Evolutionary conservation across 2,329 filamentous ascomycete genomes (phyloP), one percentile per base, ranked within the genome.

Genomic region (Akanthomyces muscarius): DNA sequence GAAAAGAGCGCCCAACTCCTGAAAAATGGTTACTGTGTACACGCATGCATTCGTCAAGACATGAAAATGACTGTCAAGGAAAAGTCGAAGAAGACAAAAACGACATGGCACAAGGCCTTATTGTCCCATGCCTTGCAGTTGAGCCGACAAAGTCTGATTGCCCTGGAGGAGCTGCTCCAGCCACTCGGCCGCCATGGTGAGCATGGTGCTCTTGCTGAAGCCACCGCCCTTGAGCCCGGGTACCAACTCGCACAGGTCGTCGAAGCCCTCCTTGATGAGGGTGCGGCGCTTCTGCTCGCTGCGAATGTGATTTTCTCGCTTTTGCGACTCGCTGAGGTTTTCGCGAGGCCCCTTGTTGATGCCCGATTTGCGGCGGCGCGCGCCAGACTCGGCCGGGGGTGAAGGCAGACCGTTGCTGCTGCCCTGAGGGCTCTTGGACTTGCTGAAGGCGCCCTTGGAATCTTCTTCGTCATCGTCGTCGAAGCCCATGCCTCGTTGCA

Each of bases 241-340:
- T 0, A 96, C 90, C 25, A 96, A 80, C 33, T 86, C 81, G 66
- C 85, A 86, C n/a, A 96, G 77, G 63, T 94, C 89, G 50, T 92
- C 89, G 69, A 94, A 96, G 0, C 91, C 91, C 67, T 90, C 84
- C 71, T 92, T 89, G 70, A 94, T 94, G 53, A 92, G 79, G 30
- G 91, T 91, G 54, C 92, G 83, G 41, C 92, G 84, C 75, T 95
- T 96, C 76, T 96, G 91, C 72, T 96, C 92, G 59, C 91, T 95
- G 59, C 88, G 82, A 67, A 96, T 95, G 71, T 96, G 91, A 68
- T 97, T 96, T 70, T 88, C 88, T 52, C 91, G 83, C 75, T 94
- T 95, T 74, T 95, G 89, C 65, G 89, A 87, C 68, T 94, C 90
- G 0, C 87, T 85, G 4, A 95, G 86, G 68, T 96, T 96, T 71